Conservation (phyloP, 2,329 filamentous ascomycete genomes). For the Xylaria sp. region DNA sequence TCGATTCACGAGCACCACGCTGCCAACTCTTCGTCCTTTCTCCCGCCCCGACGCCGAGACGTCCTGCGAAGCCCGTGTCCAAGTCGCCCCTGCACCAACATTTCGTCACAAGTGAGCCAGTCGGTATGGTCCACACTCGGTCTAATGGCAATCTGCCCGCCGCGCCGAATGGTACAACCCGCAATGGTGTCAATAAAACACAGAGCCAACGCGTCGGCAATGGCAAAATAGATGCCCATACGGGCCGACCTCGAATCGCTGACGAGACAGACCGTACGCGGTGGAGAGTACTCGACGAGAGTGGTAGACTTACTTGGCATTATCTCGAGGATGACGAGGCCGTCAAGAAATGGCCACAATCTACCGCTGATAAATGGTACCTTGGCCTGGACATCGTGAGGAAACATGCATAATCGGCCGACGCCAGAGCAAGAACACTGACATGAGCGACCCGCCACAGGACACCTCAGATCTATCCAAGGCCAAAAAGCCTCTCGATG, state of each 20-base stretch:
- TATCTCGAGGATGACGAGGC: constrained; percentile 80
- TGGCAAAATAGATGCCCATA: constrained; percentile 40
- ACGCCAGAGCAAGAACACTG: neutral
- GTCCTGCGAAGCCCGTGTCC: neutral
- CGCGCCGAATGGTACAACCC: constrained; percentile 35
- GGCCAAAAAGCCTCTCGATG: constrained; percentile 74
- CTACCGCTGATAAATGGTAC: constrained; percentile 85
- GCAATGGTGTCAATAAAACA: neutral
- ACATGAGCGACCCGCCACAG: constrained; percentile 51
- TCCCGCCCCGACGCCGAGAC: neutral
- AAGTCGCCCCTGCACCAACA: neutral
- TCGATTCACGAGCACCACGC: neutral
- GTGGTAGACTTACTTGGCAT: constrained; percentile 90
- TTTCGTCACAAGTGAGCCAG: neutral
- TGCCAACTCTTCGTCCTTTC: neutral
- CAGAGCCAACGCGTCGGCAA: constrained; percentile 52
- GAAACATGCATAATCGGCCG: neutral
- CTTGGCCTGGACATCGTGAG: constrained; percentile 78
- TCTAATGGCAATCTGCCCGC: constrained; percentile 5
- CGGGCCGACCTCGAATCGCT: constrained; percentile 54
- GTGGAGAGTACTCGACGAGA: constrained; percentile 85
- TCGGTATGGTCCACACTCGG: constrained; percentile 28
- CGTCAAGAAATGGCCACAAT: constrained; percentile 80
- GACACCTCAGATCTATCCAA: constrained; percentile 73
- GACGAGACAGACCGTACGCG: constrained; percentile 76